These are phyloP conservation scores for Aspergillus incahuasiensis DNA, from an alignment of 495 filamentous ascomycete species.

Conservation along the genomic window DNA sequence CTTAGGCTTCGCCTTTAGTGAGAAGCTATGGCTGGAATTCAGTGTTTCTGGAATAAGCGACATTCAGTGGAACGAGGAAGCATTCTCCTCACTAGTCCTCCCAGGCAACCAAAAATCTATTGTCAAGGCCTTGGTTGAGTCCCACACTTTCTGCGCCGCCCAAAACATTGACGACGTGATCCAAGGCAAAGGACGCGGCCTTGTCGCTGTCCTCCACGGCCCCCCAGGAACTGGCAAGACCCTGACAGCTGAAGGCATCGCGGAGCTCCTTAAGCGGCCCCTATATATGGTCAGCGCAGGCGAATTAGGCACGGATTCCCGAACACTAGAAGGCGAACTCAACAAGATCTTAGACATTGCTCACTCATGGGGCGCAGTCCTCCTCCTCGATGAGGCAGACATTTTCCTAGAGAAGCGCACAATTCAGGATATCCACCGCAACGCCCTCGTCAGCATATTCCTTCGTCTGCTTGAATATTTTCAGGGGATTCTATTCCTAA, in stretches of 20 bases:
- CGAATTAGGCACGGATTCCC: slow-evolving; percentile 74
- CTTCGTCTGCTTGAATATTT: slow-evolving; percentile 69
- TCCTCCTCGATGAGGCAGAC: slow-evolving; percentile 74
- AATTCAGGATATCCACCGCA: slow-evolving; percentile 66
- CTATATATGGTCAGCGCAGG: slow-evolving; percentile 82
- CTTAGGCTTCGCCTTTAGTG: slow-evolving; percentile 85
- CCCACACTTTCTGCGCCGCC: slow-evolving; percentile 74
- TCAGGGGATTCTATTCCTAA: slow-evolving; percentile 76
- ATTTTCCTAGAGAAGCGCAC: slow-evolving; percentile 73
- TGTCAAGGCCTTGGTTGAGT: slow-evolving; percentile 74
- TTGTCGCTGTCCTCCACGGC: slow-evolving; percentile 73
- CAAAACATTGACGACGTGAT: slow-evolving; percentile 83
- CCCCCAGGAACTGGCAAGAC: slow-evolving; percentile 88
- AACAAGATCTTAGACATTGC: slow-evolving; percentile 83
- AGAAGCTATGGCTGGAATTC: slow-evolving; percentile 92
- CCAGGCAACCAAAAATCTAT: slow-evolving; percentile 73
- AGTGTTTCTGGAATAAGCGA: slow-evolving; percentile 77
- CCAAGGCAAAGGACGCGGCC: slow-evolving; percentile 70
- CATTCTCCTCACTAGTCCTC: slow-evolving; percentile 74
- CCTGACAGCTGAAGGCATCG: slow-evolving; percentile 81
- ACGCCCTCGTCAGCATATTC: slow-evolving; percentile 75
- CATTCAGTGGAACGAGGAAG: slow-evolving; percentile 77
- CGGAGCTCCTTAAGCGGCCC: slow-evolving; percentile 74
- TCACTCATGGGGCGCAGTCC: slow-evolving; percentile 79
- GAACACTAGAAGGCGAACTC: slow-evolving; percentile 73